Base-by-base conservation (phyloP, 768 basidiomycete genomes). In the Sarcodon sp. region DNA sequence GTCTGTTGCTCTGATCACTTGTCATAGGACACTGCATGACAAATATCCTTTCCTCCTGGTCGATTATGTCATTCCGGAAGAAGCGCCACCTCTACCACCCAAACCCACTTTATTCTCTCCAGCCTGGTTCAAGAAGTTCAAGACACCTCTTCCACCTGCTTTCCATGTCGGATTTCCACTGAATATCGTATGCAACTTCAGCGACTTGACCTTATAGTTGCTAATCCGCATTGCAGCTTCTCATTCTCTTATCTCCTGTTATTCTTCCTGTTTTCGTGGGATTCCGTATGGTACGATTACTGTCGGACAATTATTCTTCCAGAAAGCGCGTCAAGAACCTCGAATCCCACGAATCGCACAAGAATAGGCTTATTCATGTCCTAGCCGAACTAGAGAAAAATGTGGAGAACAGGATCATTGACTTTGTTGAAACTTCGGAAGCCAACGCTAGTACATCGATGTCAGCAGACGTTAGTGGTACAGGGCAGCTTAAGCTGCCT, bases 131-230 rank as follows among this genome's bases (percentile, higher is more conserved):
- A 64, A 64, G 39, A 41, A 66, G 46, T 64, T 67, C 4, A 54
- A 55, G 4, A 60, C 58, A 5, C 73, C 74, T 6, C 54, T 89
- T 2, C 81, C 83, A 0, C 81, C 86, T 1, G 59, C 61, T 36
- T 41, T 41, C 2, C 11, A 41, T 15, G 15, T 41, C 39, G 16
- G 39, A 27, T 41, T 41, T 27, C 39, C 39, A 15, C 15, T 41
- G 16, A 41, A 41, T 11, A 15, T 41, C 39, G 39, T 41, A 27
- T 27, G 39, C 27, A 41, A 27, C 11, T 27, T 41, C 39, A 27
- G 4, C 4, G 21, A 27, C 21, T 27, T 27, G 21, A 27, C 39
- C 39, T 9, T 13, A 27, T 13, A 2, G 27, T 21, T 9, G 4
- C 27, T 27, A 2, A 41, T 27, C 7, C 13, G 4, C 13, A 4